Percentiles rank a stretch among this genome's conserved stretches.
phyloP scores from a whole-genome alignment of 192 early-diverging fungal genomes.

The Pilobolus umbonatus region DNA sequence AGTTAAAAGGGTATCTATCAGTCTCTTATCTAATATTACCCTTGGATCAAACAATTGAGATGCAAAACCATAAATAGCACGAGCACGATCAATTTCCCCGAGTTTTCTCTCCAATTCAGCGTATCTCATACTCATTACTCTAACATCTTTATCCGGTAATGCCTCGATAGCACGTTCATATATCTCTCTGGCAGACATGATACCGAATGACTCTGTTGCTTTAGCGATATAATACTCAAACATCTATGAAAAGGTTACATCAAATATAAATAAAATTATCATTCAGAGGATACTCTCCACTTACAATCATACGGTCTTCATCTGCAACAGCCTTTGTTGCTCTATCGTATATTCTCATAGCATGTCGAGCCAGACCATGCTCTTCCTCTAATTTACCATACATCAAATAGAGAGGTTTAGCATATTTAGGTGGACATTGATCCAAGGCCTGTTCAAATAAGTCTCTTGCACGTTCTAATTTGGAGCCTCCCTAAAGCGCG shows the following conservation, averaged over 20 bases:
- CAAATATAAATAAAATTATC: background rate
- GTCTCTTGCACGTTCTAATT: conserved; percentile 89
- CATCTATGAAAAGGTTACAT: conserved; percentile 41
- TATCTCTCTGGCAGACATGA: conserved; percentile 82
- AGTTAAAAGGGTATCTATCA: background rate
- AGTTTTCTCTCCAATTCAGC: conserved; percentile 83
- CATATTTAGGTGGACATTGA: conserved; percentile 79
- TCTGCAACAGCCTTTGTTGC: conserved; percentile 76
- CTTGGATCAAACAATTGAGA: conserved; percentile 87
- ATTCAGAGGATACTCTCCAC: background rate
- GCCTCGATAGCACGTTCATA: conserved; percentile 89
- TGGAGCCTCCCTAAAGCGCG: conserved; percentile 57
- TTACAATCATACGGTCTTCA: conserved; percentile 66
- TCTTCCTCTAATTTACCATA: conserved; percentile 93
- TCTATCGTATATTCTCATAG: conserved; percentile 91
- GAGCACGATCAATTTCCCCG: conserved; percentile 92
- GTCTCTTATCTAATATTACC: conserved; percentile 26
- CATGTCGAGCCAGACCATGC: conserved; percentile 84
- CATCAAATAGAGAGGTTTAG: conserved; percentile 81
- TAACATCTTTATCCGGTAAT: conserved; percentile 75
- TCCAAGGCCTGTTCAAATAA: conserved; percentile 93
- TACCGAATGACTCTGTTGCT: conserved; percentile 80
- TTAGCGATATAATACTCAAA: conserved; percentile 90
- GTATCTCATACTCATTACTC: conserved; percentile 76
- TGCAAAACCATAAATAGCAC: conserved; percentile 82